Evolutionary conservation across 192 early-diverging fungal genomes (phyloP), one percentile per base, ranked within the genome.

Genomic region (Podila epigama): DNA sequence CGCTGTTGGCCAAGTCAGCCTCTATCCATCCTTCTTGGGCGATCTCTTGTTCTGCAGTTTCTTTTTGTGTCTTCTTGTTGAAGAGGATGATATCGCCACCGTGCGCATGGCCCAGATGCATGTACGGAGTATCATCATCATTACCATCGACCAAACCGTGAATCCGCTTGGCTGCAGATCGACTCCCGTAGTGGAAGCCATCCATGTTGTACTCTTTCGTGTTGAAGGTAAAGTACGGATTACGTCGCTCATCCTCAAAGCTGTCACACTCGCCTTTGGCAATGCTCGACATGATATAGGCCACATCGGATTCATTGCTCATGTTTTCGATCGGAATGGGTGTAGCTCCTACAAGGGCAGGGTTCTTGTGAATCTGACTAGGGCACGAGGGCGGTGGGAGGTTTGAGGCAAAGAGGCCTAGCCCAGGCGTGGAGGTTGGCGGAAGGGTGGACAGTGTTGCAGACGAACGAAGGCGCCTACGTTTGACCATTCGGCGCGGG

Each of bases 401-500:
- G n/a, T n/a, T n/a, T n/a, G n/a, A n/a, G n/a, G n/a, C n/a, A n/a
- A n/a, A n/a, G n/a, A n/a, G n/a, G n/a, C n/a, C n/a, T n/a, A n/a
- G n/a, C n/a, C n/a, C n/a, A n/a, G n/a, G n/a, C n/a, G n/a, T n/a
- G n/a, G n/a, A n/a, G n/a, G n/a, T n/a, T n/a, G n/a, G n/a, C n/a
- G n/a, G n/a, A n/a, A n/a, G n/a, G n/a, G 59, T 6, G 29, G 15
- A 20, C 40, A 44, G 9, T 58, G 61, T 18, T 51, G 69, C 18
- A 59, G 28, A n/a, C 34, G 62, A 12, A 18, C 15, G 22, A 27
- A 39, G 3, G 36, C 5, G 33, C 29, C 20, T 10, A 13, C 8
- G 22, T 3, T 65, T 29, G 2, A 37, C 32, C 31, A 41, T 29
- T 16, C 58, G 51, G 12, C 20, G 25, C 28, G 81, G 70, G 20